Conservation (phyloP, 2,329 filamentous ascomycete species). For the Torrubiella hemipterigena region DNA sequence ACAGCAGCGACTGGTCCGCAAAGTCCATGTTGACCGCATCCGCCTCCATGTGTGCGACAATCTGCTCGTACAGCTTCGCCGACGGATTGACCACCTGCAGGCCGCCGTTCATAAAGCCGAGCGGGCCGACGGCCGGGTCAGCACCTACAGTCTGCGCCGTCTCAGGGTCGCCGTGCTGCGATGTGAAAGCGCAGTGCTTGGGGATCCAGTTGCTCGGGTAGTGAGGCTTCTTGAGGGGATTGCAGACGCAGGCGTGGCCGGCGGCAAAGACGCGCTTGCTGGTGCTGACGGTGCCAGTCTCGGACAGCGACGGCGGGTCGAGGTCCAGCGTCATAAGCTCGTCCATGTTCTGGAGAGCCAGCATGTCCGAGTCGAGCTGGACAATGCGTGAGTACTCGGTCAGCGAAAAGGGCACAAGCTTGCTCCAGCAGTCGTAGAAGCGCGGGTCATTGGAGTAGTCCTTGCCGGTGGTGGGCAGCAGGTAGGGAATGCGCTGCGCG, state of each 20-base stretch:
- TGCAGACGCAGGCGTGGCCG: conserved; percentile 76
- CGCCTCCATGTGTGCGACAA: conserved; percentile 35
- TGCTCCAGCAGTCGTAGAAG: conserved; percentile 87
- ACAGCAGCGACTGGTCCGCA: conserved; percentile 47
- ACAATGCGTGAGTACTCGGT: conserved; percentile 69
- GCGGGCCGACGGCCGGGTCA: conserved; percentile 30
- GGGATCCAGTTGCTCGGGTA: conserved; percentile 62
- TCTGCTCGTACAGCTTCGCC: conserved; percentile 31
- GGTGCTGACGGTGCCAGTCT: conserved; percentile 12
- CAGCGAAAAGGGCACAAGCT: conserved; percentile 68
- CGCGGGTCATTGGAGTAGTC: conserved; percentile 68
- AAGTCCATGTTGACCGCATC: conserved; percentile 39
- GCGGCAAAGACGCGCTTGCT: conserved; percentile 66
- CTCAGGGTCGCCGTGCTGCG: conserved; percentile 34
- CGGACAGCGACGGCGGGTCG: conserved; percentile 31
- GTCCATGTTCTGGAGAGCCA: conserved; percentile 76
- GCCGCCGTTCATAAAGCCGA: conserved; percentile 41
- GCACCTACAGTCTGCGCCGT: conserved; percentile 32
- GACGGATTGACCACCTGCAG: conserved; percentile 46
- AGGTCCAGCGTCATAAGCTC: conserved; percentile 78
- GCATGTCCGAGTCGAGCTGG: conserved; percentile 81
- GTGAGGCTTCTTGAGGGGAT: conserved; percentile 65
- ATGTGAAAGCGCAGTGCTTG: conserved; percentile 45
- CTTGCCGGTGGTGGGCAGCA: conserved; percentile 52
- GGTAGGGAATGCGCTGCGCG: conserved; percentile 57